Conservation (phyloP, 345 rosid species). For the Citropsis articulata region DNA sequence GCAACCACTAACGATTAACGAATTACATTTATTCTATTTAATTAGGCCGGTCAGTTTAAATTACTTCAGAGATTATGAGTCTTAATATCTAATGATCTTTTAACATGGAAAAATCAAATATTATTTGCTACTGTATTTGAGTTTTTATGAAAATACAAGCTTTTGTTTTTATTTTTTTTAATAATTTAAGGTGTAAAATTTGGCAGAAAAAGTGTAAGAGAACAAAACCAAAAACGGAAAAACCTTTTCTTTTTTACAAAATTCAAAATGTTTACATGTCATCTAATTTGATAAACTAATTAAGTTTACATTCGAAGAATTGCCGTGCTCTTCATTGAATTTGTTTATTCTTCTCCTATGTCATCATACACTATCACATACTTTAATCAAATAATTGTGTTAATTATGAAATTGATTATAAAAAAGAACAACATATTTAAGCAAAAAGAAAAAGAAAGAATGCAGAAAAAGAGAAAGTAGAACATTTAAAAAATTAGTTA, state of each 20-base stretch:
- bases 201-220: neutral
- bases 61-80: neutral
- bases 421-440: neutral
- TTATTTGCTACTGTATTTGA: no score
- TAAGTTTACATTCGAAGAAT: no score
- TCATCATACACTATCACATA: neutral
- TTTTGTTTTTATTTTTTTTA: no score
- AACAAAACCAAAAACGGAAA: neutral
- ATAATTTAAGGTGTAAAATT: neutral
- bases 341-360: neutral
- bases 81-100: neutral
- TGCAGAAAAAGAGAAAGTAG: neutral
- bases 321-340: no score
- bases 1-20: no score
- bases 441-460: neutral
- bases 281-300: no score
- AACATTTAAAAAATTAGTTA: neutral
- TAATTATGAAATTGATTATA: neutral
- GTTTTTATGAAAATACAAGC: no score
- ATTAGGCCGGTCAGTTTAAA: neutral
- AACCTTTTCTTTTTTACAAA: neutral
- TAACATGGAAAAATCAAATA: no score
- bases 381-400: neutral
- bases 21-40: neutral
- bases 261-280: neutral